Percentiles rank a stretch among this genome's conserved stretches.
Evolutionary conservation across 352 stramenopile genomes (phyloP).

Genomic region (Pythium utonaiense): DNA sequence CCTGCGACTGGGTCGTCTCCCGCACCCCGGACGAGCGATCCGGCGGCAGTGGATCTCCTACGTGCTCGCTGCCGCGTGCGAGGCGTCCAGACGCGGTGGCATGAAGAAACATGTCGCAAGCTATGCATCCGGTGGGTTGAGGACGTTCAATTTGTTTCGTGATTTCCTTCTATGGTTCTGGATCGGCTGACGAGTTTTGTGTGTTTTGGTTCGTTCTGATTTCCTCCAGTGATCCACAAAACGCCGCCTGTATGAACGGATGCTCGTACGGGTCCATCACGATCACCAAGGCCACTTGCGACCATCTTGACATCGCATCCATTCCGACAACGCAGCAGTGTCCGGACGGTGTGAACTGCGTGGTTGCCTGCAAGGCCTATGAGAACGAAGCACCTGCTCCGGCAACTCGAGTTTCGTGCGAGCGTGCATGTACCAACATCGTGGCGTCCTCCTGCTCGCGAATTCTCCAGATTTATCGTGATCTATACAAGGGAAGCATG

Average conservation of each 20-base stretch:
- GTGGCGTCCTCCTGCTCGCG: slow-evolving; percentile 55
- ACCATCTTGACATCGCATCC: slow-evolving; percentile 34
- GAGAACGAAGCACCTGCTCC: slow-evolving; percentile 46
- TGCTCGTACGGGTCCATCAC: slow-evolving; percentile 74
- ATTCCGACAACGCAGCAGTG: slow-evolving; percentile 34
- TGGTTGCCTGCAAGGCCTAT: slow-evolving; percentile 53
- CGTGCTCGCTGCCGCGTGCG: slow-evolving; percentile 53
- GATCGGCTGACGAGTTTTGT: neutral
- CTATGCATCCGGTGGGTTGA: slow-evolving; percentile 44
- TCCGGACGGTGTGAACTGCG: slow-evolving; percentile 58
- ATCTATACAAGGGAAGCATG: slow-evolving; percentile 36
- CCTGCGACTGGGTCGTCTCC: neutral
- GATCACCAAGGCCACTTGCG: slow-evolving; percentile 63
- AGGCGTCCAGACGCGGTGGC: slow-evolving; percentile 64
- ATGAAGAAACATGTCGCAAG: slow-evolving; percentile 69
- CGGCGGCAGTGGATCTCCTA: slow-evolving; percentile 34
- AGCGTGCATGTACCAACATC: slow-evolving; percentile 55
- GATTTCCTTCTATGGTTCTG: neutral
- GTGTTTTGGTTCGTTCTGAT: neutral
- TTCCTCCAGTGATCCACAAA: slow-evolving; percentile 43
- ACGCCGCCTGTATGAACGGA: slow-evolving; percentile 70
- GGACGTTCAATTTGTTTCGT: neutral
- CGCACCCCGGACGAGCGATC: slow-evolving; percentile 14
- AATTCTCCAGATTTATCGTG: slow-evolving; percentile 62
- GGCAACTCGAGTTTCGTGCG: slow-evolving; percentile 47